Evolutionary conservation across 768 basidiomycete species (phyloP), one percentile per base, ranked within the genome.

Genomic region (Clavaria fumosa): DNA sequence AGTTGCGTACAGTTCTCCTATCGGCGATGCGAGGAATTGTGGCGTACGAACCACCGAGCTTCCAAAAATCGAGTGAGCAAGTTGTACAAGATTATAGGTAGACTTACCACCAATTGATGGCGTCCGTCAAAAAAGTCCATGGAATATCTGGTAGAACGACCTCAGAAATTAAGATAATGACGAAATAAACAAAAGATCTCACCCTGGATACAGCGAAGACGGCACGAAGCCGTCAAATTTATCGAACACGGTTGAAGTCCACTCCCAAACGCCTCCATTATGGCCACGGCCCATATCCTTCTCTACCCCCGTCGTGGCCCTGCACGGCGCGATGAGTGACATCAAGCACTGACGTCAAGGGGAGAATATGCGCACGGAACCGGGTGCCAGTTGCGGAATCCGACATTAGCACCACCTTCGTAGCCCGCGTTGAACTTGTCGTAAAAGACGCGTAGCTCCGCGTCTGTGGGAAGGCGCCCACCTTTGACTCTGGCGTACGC

Each of bases 221-320:
- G 75, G 64, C 31, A 64, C 64, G 52, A 79, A 99, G 0, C 86
- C 90, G 2, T 85, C 75, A 43, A 72, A 64, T 19, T 61, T 63
- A 15, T 75, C 77, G 31, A 91, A 69, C 20, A 67, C 46, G 11
- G 89, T 90, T 14, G 79, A 80, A 0, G 93, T 95, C 91, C 91
- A 97, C 61, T 96, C 90, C 90, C 93, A 99, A 11, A 95, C 80
- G 4, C 95, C 95, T 5, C 95, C 95, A 46, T 99, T 96, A 44
- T 75, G 72, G 7, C 84, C 81, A 53, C 61, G 70, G 2, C 74
- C 72, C 15, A 55, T 64, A 40, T 52, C 49, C 35, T 54, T 60
- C 42, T 60, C 59, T 43, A 63, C 55, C 23, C 80, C 83, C 2
- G 72, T 72, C 30, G 83, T 85, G 15, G 81, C 72, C 21, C 81